Evolutionary conservation across 2,329 filamentous ascomycete species (phyloP).

Genomic region (Geosmithia putterillii): DNA sequence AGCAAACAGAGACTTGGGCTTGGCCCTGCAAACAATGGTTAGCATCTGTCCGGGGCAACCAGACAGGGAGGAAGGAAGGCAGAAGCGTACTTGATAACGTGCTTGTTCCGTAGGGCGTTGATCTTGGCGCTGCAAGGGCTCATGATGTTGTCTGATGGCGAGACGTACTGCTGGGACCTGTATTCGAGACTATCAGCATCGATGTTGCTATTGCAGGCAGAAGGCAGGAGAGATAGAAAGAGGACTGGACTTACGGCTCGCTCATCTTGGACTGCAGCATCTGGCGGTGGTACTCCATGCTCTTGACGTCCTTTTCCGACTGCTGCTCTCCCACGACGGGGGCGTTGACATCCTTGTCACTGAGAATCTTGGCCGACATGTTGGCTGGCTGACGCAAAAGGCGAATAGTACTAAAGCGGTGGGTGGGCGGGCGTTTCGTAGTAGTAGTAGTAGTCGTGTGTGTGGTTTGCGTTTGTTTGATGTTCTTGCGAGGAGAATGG

Average conservation of each 20-base stretch:
- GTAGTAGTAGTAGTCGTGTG: no score
- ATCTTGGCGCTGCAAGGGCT: slow-evolving; percentile 78
- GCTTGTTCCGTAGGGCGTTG: slow-evolving; percentile 67
- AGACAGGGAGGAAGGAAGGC: neutral
- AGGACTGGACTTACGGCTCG: slow-evolving; percentile 41
- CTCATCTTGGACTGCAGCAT: slow-evolving; percentile 62
- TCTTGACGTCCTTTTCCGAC: slow-evolving; percentile 42
- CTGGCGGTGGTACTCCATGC: slow-evolving; percentile 69
- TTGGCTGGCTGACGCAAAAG: no score
- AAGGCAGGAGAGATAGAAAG: neutral
- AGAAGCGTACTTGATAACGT: slow-evolving; percentile 57
- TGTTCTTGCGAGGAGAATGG: no score
- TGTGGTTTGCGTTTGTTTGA: no score
- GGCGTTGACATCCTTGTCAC: slow-evolving; percentile 54
- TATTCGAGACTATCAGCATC: slow-evolving; percentile 13
- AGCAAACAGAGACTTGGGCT: slow-evolving; percentile 57
- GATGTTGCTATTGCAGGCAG: no score
- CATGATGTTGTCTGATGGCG: slow-evolving; percentile 81
- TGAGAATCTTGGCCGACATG: slow-evolving; percentile 51
- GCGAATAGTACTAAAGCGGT: no score
- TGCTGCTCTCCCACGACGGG: slow-evolving; percentile 22
- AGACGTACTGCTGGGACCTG: slow-evolving; percentile 51
- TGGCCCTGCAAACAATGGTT: slow-evolving; percentile 29
- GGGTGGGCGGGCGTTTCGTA: neutral
- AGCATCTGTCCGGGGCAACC: neutral